phyloP scores from a whole-genome alignment of 495 filamentous ascomycete species.

The Penicillium fimorum region DNA sequence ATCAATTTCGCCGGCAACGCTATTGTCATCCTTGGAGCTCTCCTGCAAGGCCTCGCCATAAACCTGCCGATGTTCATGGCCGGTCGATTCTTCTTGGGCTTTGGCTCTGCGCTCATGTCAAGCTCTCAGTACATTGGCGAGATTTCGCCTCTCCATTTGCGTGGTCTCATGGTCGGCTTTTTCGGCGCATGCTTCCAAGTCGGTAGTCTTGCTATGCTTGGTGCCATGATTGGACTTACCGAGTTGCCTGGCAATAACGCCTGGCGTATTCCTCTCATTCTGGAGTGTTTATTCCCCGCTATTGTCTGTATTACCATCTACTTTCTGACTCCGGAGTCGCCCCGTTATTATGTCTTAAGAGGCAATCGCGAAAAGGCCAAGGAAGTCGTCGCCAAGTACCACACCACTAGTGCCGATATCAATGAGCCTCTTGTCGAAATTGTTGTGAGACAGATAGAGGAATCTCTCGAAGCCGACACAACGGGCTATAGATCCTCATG shows the following conservation, averaged over 20 bases:
- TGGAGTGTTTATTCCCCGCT: slow-evolving; percentile 38
- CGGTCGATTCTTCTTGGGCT: slow-evolving; percentile 43
- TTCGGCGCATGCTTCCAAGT: slow-evolving; percentile 46
- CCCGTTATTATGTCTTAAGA: slow-evolving; percentile 41
- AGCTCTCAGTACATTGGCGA: slow-evolving; percentile 47
- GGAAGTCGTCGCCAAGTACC: slow-evolving; percentile 37
- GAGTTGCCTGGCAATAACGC: slow-evolving; percentile 27
- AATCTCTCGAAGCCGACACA: slow-evolving; percentile 33
- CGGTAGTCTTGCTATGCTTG: slow-evolving; percentile 37
- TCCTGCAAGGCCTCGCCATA: slow-evolving; percentile 39
- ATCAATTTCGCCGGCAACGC: slow-evolving; percentile 42
- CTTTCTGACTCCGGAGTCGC: slow-evolving; percentile 40
- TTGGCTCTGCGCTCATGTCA: slow-evolving; percentile 40
- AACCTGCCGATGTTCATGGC: slow-evolving; percentile 41
- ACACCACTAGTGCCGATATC: slow-evolving; percentile 37
- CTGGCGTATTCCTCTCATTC: slow-evolving; percentile 39
- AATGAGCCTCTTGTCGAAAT: slow-evolving; percentile 40
- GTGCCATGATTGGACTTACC: slow-evolving; percentile 37
- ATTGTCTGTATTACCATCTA: slow-evolving; percentile 42
- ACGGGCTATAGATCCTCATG: slow-evolving; percentile 30
- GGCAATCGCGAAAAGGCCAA: slow-evolving; percentile 36
- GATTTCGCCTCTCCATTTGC: slow-evolving; percentile 42
- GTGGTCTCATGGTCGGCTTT: slow-evolving; percentile 44
- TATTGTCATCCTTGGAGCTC: slow-evolving; percentile 35
- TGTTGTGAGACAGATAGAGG: slow-evolving; percentile 42